Evolutionary conservation across 2,329 filamentous ascomycete species (phyloP).

Genomic region (Mollisiaceae sp.): DNA sequence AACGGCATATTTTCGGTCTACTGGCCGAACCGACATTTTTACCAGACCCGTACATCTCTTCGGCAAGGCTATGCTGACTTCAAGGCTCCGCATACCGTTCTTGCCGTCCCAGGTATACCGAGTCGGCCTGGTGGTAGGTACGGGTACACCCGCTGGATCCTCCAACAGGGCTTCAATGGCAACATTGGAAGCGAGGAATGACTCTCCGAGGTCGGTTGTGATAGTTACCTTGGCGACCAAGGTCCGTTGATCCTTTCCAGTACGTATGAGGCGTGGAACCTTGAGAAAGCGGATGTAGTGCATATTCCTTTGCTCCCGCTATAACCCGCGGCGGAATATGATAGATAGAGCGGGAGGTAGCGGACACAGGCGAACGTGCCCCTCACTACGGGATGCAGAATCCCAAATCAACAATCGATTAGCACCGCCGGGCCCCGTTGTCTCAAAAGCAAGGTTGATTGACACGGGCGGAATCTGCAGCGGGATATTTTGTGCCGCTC

Average conservation of each 20-base stretch:
- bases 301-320: constrained; percentile 44
- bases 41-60: constrained; percentile 11
- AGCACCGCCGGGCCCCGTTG: not conserved
- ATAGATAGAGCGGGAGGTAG: not conserved
- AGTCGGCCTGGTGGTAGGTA: constrained; percentile 16
- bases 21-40: constrained; percentile 32
- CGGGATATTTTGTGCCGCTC: not conserved
- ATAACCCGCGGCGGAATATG: not conserved
- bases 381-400: not conserved
- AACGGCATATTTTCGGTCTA: constrained; percentile 16
- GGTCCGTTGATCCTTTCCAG: not conserved
- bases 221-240: constrained; percentile 62
- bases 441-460: not conserved
- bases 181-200: constrained; percentile 41
- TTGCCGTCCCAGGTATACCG: constrained; percentile 36
- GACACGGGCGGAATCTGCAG: not conserved
- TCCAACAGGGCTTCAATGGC: constrained; percentile 29
- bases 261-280: constrained; percentile 53
- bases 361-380: not conserved
- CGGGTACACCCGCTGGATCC: constrained; percentile 13
- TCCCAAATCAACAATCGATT: not conserved
- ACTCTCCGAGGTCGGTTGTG: constrained; percentile 67
- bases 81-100: constrained; percentile 36
- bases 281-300: constrained; percentile 74
- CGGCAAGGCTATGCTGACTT: constrained; percentile 32